A percentile compares a stretch with the other conserved stretches of the same genome.
Evolutionary conservation across 371 early-diverging fungal species (phyloP).

Genomic region (Apophysomyces ossiformis): DNA sequence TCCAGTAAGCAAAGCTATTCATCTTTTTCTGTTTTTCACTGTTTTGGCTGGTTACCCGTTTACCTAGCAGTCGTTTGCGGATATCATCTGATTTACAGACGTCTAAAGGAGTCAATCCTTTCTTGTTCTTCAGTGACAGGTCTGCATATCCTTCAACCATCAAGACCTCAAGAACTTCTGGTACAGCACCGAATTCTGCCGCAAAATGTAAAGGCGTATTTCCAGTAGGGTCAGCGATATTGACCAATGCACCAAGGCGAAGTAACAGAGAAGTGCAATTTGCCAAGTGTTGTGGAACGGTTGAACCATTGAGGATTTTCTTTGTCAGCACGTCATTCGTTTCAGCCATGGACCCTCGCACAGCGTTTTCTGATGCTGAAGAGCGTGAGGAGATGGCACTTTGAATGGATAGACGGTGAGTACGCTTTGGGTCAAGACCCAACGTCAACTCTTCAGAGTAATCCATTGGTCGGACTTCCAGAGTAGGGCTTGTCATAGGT

Average conservation of each 20-base stretch:
- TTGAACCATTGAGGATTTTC: conserved; percentile 20
- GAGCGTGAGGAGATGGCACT: conserved; percentile 24
- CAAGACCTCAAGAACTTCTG: conserved; percentile 59
- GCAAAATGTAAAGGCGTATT: conserved; percentile 76
- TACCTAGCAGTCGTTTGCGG: conserved; percentile 27
- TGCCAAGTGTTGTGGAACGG: conserved; percentile 48
- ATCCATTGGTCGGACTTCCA: background rate
- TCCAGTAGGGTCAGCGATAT: conserved; percentile 65
- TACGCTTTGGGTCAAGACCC: conserved; percentile 2
- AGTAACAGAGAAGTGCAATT: conserved; percentile 57
- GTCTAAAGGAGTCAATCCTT: conserved; percentile 57
- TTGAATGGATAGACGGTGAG: conserved; percentile 20
- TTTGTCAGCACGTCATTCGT: conserved; percentile 8
- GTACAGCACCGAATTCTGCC: conserved; percentile 60
- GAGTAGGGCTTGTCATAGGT: conserved; percentile 9
- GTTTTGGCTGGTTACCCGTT: background rate
- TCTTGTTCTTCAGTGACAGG: conserved; percentile 54
- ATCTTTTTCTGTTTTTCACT: background rate
- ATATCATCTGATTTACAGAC: conserved; percentile 46
- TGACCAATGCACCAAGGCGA: conserved; percentile 61
- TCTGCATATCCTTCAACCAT: conserved; percentile 54
- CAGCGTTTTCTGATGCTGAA: conserved; percentile 15
- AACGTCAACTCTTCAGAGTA: conserved; percentile 1
- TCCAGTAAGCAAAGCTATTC: background rate
- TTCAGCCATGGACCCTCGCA: conserved; percentile 15